These are phyloP conservation scores for Termitomyces bulborhizus DNA, from an alignment of 768 basidiomycete genomes.

Conservation along the genomic window DNA sequence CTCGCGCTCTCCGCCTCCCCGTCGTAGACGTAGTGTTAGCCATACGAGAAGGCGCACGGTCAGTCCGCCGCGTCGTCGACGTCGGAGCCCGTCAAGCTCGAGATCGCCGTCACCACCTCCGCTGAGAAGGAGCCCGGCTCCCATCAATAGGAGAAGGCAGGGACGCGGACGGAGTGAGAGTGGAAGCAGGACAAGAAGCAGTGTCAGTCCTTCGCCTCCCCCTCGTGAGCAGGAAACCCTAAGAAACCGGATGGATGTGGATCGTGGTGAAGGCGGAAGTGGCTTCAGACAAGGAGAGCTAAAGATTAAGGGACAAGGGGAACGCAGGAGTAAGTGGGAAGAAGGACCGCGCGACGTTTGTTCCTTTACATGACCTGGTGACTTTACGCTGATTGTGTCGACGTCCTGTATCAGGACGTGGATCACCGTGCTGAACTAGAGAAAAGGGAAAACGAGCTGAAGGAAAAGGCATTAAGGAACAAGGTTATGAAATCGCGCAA, in stretches of 20 bases:
- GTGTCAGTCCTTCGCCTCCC: constrained; percentile 16
- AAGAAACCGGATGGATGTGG: constrained; percentile 30
- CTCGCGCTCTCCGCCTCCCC: constrained; percentile 26
- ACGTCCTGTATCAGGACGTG: constrained; percentile 13
- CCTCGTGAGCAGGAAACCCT: constrained; percentile 15
- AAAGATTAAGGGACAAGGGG: constrained; percentile 73
- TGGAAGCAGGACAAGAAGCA: constrained; percentile 19
- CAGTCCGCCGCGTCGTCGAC: constrained; percentile 20
- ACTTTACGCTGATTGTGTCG: not conserved
- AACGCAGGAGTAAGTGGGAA: constrained; percentile 51
- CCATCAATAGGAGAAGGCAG: constrained; percentile 11
- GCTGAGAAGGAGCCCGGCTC: constrained; percentile 24
- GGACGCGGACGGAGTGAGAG: constrained; percentile 12
- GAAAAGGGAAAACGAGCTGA: constrained; percentile 71
- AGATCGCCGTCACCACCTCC: constrained; percentile 27
- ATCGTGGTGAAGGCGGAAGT: constrained; percentile 16
- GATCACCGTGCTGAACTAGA: constrained; percentile 44
- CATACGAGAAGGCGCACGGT: constrained; percentile 29
- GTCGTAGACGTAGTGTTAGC: constrained; percentile 40
- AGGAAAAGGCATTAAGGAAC: constrained; percentile 76
- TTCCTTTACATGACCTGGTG: constrained; percentile 13
- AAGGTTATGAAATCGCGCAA: constrained; percentile 75
- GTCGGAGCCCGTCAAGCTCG: constrained; percentile 22
- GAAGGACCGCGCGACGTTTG: constrained; percentile 23
- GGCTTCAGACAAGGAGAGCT: constrained; percentile 37